These are phyloP conservation scores for Solanum chmielewskii DNA, from an alignment of 257 asterid genomes.

Conservation along the genomic window DNA sequence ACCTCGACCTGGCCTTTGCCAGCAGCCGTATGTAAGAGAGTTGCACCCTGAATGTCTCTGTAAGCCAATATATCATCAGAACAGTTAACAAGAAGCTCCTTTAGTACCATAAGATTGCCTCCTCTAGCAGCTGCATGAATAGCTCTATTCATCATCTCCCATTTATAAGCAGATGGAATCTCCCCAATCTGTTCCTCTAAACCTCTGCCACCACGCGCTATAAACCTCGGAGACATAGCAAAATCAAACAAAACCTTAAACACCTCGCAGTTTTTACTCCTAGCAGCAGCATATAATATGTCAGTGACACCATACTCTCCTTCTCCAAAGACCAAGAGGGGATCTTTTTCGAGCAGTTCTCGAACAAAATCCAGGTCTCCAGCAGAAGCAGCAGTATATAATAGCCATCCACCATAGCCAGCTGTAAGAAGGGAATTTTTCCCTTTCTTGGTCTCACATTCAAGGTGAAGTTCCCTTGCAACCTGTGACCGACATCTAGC, in stretches of 20 bases:
- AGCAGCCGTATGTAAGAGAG: slow-evolving; percentile 79
- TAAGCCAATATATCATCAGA: slow-evolving; percentile 45
- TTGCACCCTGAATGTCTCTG: slow-evolving; percentile 62
- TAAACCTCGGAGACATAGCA: slow-evolving; percentile 55
- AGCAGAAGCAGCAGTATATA: slow-evolving; percentile 88
- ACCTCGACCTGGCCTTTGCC: slow-evolving; percentile 87
- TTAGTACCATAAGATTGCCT: slow-evolving; percentile 55
- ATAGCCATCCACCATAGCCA: slow-evolving; percentile 92
- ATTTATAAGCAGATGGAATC: slow-evolving; percentile 52
- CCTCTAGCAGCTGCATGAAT: slow-evolving; percentile 96
- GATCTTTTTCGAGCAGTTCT: slow-evolving; percentile 58
- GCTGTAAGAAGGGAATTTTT: slow-evolving; percentile 51
- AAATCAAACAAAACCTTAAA: slow-evolving; percentile 51
- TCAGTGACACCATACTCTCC: slow-evolving; percentile 94
- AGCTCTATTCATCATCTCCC: slow-evolving; percentile 76
- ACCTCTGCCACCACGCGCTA: slow-evolving; percentile 7
- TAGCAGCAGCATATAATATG: slow-evolving; percentile 69
- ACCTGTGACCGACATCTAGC: slow-evolving; percentile 63
- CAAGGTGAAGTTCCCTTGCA: slow-evolving; percentile 41
- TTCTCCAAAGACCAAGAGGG: slow-evolving; percentile 82
- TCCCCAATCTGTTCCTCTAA: slow-evolving; percentile 41
- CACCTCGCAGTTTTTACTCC: slow-evolving; percentile 53
- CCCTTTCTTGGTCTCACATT: slow-evolving; percentile 49
- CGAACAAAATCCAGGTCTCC: slow-evolving; percentile 68
- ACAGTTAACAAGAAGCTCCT: slow-evolving; percentile 52